Base-by-base conservation (phyloP, 169 alveolate genomes). In the Hepatocystis sp. region DNA sequence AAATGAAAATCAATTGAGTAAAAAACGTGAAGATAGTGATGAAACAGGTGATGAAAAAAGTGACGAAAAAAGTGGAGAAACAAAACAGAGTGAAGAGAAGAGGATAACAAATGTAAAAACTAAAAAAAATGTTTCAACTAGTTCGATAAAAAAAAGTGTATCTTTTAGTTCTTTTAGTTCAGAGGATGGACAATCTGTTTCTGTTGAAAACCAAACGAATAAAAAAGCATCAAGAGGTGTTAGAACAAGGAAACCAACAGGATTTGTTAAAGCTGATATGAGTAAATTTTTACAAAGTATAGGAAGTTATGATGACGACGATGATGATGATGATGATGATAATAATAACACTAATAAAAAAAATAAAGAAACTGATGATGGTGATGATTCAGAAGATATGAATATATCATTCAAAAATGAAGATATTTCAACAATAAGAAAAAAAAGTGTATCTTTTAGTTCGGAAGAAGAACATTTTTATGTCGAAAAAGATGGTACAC, bases 241-340 rank as follows among this genome's bases (percentile, higher is more conserved):
- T 1, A 68, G 85, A 23, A 3, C 85, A 2, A 19, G 85, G 7
- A 68, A 68, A 13, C 85, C 85, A 1, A 68, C 85, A 0, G 85
- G 68, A 15, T 68, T 27, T 58, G 85, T 68, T 27, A 68, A 68
- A 68, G 55, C 40, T 67, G 67, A 68, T 52, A 68, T 68, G 17
- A 39, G 61, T 10, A 71, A 71, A 49, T n/a, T n/a, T n/a, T n/a
- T n/a, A n/a, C n/a, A n/a, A n/a, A n/a, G n/a, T n/a, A n/a, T n/a
- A n/a, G n/a, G n/a, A n/a, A n/a, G n/a, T n/a, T n/a, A n/a, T n/a
- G n/a, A n/a, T n/a, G n/a, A n/a, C n/a, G n/a, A n/a, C n/a, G n/a
- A n/a, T n/a, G n/a, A n/a, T n/a, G n/a, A n/a, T n/a, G n/a, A n/a
- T n/a, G n/a, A n/a, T n/a, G n/a, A n/a, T n/a, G n/a, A n/a, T n/a